phyloP scores from a whole-genome alignment of 306 rosid species.

The Mimosa pudica region DNA sequence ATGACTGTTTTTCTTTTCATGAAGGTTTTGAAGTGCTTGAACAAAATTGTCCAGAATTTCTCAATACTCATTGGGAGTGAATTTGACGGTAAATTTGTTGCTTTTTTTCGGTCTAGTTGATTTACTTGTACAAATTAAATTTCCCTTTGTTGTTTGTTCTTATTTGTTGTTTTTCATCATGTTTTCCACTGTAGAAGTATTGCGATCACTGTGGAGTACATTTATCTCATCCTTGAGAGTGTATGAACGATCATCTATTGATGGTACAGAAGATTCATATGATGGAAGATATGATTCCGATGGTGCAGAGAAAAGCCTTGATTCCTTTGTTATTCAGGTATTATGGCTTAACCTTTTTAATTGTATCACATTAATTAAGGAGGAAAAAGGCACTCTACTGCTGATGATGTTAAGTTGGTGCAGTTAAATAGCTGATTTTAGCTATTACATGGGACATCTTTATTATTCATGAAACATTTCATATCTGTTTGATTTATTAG shows the following conservation, averaged over 20 bases:
- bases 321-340: constrained; percentile 92
- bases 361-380: constrained; percentile 19
- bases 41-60: constrained; percentile 83
- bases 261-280: constrained; percentile 71
- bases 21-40: constrained; percentile 93
- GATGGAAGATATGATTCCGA: constrained; percentile 97
- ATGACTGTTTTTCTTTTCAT: constrained; percentile 25
- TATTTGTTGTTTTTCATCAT: constrained; percentile 30
- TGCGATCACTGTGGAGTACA: constrained; percentile 87
- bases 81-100: constrained; percentile 59
- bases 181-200: constrained; percentile 58
- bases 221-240: constrained; percentile 74
- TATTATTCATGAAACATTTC: constrained; percentile 8
- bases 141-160: constrained; percentile 25
- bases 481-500: constrained; percentile 13
- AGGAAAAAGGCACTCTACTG: constrained; percentile 12
- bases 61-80: constrained; percentile 70
- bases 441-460: constrained; percentile 1
- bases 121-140: constrained; percentile 12
- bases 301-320: constrained; percentile 90
- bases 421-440: constrained; percentile 17
- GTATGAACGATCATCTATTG: constrained; percentile 71
- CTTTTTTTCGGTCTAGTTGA: constrained; percentile 22
- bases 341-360: constrained; percentile 29
- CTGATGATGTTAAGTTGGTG: constrained; percentile 24